Evolutionary conservation across 257 asterid species (phyloP).

Genomic region (Lithospermum erythrorhizon): DNA sequence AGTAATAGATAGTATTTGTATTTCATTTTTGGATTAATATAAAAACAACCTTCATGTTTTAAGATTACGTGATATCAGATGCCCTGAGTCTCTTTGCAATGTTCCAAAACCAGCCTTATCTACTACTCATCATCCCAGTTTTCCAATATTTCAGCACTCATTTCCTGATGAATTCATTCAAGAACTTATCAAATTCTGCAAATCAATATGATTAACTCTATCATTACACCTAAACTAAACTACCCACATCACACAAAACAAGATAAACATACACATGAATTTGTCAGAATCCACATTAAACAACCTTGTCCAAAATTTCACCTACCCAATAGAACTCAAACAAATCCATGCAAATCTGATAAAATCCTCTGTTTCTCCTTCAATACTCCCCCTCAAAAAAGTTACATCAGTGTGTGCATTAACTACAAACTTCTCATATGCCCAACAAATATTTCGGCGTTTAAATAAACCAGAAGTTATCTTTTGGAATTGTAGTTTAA

Average conservation of each 20-base stretch:
- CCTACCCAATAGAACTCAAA: conserved; percentile 37
- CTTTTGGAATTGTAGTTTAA: conserved; percentile 46
- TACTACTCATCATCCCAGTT: no score
- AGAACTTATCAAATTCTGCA: neutral
- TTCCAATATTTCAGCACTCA: no score
- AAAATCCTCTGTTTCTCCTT: conserved; percentile 35
- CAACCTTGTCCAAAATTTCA: conserved; percentile 24
- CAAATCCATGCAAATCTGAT: conserved; percentile 34
- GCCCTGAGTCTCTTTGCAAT: no score
- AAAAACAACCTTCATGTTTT: no score
- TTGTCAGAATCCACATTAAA: conserved; percentile 6
- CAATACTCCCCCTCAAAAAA: conserved; percentile 36
- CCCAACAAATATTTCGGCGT: conserved; percentile 30
- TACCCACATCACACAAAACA: neutral
- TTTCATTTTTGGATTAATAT: no score
- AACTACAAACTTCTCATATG: conserved; percentile 41
- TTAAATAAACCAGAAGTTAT: conserved; percentile 16
- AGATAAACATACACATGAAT: neutral
- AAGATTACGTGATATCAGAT: no score
- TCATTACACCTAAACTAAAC: neutral
- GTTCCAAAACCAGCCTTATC: no score
- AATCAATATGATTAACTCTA: neutral
- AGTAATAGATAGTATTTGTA: no score
- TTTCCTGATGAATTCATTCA: no score
- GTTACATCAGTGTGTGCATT: conserved; percentile 60